Conservation (phyloP, 805 yeast genomes). For the Candida broadrunensis region DNA sequence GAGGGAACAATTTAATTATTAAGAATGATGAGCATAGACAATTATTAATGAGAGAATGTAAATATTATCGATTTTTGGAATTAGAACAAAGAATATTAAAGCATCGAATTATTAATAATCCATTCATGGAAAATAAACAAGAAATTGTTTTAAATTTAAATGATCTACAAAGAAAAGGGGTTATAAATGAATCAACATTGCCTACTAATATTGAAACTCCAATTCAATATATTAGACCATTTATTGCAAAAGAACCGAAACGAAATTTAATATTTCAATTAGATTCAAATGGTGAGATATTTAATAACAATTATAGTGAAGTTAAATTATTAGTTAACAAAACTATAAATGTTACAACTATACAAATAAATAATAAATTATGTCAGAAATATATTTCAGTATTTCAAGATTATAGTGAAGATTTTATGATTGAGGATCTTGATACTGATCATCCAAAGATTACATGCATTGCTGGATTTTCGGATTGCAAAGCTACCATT, state of each 20-base stretch:
- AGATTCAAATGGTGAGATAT: constrained; percentile 12
- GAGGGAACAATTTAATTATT: constrained; percentile 52
- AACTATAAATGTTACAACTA: constrained; percentile 17
- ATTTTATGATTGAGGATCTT: constrained; percentile 11
- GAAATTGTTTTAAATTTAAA: constrained; percentile 55
- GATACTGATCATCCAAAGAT: constrained; percentile 15
- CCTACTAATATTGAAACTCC: constrained; percentile 18
- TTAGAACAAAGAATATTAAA: constrained; percentile 70
- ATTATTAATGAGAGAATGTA: constrained; percentile 63
- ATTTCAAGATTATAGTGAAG: constrained; percentile 19
- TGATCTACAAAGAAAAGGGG: constrained; percentile 44
- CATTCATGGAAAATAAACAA: constrained; percentile 36
- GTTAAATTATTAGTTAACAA: constrained; percentile 32
- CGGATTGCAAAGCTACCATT: constrained; percentile 25
- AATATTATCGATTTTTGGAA: constrained; percentile 71
- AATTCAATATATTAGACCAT: constrained; percentile 31
- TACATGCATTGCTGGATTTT: constrained; percentile 21
- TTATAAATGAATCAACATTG: constrained; percentile 17
- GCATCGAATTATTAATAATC: constrained; percentile 49
- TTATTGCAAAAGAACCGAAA: constrained; percentile 26
- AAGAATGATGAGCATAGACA: constrained; percentile 53
- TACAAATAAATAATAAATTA: constrained; percentile 22
- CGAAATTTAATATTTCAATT: constrained; percentile 31
- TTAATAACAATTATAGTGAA: constrained; percentile 17
- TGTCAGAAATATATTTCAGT: constrained; percentile 19